A percentile compares a stretch with the other conserved stretches of the same genome.
phyloP scores from a whole-genome alignment of 192 early-diverging fungal genomes.

The Backusella australiensis region DNA sequence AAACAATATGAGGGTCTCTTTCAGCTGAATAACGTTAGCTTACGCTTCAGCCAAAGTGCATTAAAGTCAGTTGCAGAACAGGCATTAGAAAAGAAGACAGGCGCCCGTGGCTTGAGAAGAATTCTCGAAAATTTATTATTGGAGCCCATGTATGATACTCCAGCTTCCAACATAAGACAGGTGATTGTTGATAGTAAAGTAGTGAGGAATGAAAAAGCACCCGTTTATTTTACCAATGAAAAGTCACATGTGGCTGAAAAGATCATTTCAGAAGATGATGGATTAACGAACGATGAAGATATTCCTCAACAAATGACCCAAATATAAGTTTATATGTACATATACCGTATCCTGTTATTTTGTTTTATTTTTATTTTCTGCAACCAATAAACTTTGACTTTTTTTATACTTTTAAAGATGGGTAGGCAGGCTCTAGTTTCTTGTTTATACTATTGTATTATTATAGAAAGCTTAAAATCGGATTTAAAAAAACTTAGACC shows the following conservation, averaged over 20 bases:
- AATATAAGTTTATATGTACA: constrained; percentile 6
- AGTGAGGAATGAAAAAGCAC: constrained; percentile 57
- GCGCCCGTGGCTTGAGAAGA: constrained; percentile 81
- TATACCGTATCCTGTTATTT: neutral
- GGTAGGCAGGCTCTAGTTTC: too few species aligned
- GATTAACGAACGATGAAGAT: neutral
- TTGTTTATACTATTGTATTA: too few species aligned
- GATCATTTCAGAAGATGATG: constrained; percentile 19
- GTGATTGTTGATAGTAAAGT: constrained; percentile 75
- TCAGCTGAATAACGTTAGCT: constrained; percentile 54
- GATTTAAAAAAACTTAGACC: too few species aligned
- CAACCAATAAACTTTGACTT: neutral
- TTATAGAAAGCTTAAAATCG: too few species aligned
- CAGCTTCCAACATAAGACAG: constrained; percentile 68
- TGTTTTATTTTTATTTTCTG: neutral
- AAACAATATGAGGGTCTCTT: constrained; percentile 82
- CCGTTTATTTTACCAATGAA: constrained; percentile 56
- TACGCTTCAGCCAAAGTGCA: constrained; percentile 70
- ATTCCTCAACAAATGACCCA: constrained; percentile 23
- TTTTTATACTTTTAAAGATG: neutral
- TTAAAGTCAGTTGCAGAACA: constrained; percentile 68
- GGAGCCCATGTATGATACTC: constrained; percentile 81
- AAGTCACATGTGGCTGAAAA: constrained; percentile 25
- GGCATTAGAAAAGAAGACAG: constrained; percentile 81
- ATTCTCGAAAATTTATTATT: constrained; percentile 71